Base-by-base conservation (phyloP, 129 eudicot species). In the Artemisia argyi region DNA sequence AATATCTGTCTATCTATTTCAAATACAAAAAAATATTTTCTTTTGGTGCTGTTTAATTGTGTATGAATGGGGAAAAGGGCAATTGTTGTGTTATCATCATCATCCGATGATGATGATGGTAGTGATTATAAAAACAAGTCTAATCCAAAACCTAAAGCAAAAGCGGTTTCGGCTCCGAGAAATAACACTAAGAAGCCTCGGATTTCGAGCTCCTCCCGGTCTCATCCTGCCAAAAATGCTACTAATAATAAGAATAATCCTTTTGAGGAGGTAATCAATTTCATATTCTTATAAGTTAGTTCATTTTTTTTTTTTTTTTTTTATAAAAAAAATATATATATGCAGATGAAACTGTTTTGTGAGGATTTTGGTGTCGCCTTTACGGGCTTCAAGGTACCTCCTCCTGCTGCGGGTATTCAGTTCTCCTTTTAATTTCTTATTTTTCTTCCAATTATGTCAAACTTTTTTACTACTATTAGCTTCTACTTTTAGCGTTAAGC, bases 311-410 rank as follows among this genome's bases (percentile, higher is more conserved):
- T n/a, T n/a, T n/a, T n/a, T n/a, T n/a, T n/a, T n/a, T n/a, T n/a
- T n/a, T n/a, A n/a, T n/a, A n/a, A n/a, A 20, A 20, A 20, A 20
- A 20, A 20, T 20, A 20, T 28, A 50, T 52, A 7, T 51, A 10
- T 87, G 87, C 88, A 93, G 99, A 82, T 90, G 69, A 87, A 81
- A 71, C 74, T 63, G 59, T 81, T 94, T 28, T 90, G 89, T 68
- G 90, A 88, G 79, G 97, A 88, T 74, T 88, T 94, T 4, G 87
- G 83, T 75, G 91, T 83, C 63, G 96, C 84, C 15, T 87, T 94
- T 67, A 65, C 81, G 42, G 86, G 91, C 83, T 79, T 90, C 85
- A 83, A 84, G 87, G 85, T 86, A 83, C 61, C 90, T 72, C 72
- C 91, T 81, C 96, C 97, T 90, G 88, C 44, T 35, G 46, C 10